Evolutionary conservation across 345 rosid genomes (phyloP), one percentile per base, ranked within the genome.

Genomic region (Acer negundo): DNA sequence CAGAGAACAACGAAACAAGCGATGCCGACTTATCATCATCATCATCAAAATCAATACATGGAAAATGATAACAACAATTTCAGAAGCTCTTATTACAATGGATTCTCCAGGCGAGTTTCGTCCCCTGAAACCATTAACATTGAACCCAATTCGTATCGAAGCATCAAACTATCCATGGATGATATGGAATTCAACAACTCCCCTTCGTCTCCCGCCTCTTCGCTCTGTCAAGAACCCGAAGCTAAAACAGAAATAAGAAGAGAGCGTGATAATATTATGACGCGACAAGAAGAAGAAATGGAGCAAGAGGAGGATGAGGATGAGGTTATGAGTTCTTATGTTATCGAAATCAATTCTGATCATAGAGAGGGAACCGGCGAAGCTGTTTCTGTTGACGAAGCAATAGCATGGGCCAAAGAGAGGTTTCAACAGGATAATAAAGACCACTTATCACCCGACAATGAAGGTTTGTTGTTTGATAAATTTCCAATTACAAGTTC

Each of bases 311-410:
- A 46, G 2, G 92, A 46, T 46, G 13, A 88, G 5, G 97, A 92
- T 13, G 97, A 90, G 62, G 93, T 86, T 20, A 90, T 90, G 89
- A 91, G 93, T 71, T 90, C 99, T 55, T 96, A 89, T 51, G 97
- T 96, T 10, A 93, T 94, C 12, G 99, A 96, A 80, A 91, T 94
- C 77, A 92, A 86, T 82, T 86, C 94, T 35, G 89, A 90, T 44
- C 53, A 70, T 16, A 81, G 80, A 75, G 90, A 85, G 44, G 87
- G 84, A 19, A 64, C 74, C 0, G 79, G 85, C 0, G 96, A 85
- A 83, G 88, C 90, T 8, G 87, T 85, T 67, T 86, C 85, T 10
- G 82, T 86, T 59, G 94, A 93, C 72, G 95, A 87, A 79, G 90
- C 94, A 13, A 86, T 92, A 16, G 94, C 93, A 0, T 89, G 95